Percentiles rank a stretch among this genome's conserved stretches.
These are phyloP conservation scores for Xanthoconium stramineum DNA, from an alignment of 768 basidiomycete genomes.

Conservation along the genomic window DNA sequence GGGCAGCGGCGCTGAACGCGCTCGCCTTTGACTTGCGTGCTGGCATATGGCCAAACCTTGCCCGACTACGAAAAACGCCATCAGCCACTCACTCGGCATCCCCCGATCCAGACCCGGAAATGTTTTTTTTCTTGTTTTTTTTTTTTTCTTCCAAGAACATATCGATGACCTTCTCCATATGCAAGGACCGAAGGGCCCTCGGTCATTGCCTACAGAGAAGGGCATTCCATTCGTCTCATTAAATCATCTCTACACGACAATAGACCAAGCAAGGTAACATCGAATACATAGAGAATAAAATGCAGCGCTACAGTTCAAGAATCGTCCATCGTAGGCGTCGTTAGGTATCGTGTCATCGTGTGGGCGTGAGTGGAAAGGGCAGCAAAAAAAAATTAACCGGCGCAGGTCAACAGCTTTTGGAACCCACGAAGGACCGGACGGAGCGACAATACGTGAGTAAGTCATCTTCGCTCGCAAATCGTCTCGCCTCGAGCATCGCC, in stretches of 20 bases:
- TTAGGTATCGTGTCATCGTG: constrained; percentile 25
- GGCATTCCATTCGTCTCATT: not conserved
- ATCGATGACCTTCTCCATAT: constrained; percentile 24
- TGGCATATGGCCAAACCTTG: constrained; percentile 19
- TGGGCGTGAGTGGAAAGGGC: not conserved
- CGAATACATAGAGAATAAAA: constrained; percentile 25
- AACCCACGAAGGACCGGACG: constrained; percentile 59
- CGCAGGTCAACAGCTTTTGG: constrained; percentile 37
- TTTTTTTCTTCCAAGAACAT: not conserved
- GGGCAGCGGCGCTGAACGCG: constrained; percentile 33
- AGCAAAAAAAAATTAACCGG: not conserved
- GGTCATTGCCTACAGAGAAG: constrained; percentile 28
- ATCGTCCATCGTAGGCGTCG: constrained; percentile 4
- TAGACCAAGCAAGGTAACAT: constrained; percentile 1
- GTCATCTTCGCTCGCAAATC: constrained; percentile 50
- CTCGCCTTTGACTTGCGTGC: constrained; percentile 51
- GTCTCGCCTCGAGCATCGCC: constrained; percentile 58
- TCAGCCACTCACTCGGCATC: constrained; percentile 24
- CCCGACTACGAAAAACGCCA: constrained; percentile 18
- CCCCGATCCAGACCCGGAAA: constrained; percentile 15
- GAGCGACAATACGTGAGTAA: constrained; percentile 53
- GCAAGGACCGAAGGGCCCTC: constrained; percentile 25
- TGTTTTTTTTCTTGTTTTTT: constrained; percentile 2
- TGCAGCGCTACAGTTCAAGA: constrained; percentile 19
- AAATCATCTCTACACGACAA: not conserved